Evolutionary conservation across 805 yeast genomes (phyloP).

Genomic region (Saccharomycopsis babjevae): DNA sequence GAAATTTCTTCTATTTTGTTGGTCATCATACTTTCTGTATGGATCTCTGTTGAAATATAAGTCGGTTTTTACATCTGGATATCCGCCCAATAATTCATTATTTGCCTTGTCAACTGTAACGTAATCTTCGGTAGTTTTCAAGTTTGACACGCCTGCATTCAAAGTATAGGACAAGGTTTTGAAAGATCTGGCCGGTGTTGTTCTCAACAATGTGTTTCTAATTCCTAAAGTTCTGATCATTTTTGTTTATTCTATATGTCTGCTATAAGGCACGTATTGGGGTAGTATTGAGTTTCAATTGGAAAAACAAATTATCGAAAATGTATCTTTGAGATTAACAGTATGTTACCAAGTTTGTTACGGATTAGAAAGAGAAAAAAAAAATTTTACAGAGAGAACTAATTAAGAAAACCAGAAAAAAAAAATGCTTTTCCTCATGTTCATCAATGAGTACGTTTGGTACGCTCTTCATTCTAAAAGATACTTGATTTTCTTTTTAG

Average conservation of each 20-base stretch:
- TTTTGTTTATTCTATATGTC: background rate
- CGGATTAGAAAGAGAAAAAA: background rate
- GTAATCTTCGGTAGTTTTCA: background rate
- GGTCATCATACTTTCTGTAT: slow-evolving; percentile 65
- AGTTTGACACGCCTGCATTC: background rate
- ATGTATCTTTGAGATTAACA: too few relatives aligned
- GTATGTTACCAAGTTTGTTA: background rate
- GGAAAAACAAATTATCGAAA: too few relatives aligned
- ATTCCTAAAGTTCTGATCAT: background rate
- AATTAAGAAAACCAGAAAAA: background rate
- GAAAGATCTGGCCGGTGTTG: background rate
- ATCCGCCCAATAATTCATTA: slow-evolving; percentile 31
- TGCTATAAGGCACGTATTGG: too few relatives aligned
- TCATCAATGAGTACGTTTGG: background rate
- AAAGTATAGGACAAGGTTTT: background rate
- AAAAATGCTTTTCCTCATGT: background rate
- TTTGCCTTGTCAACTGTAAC: background rate
- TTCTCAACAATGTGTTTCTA: background rate
- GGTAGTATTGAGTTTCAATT: too few relatives aligned
- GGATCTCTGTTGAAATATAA: slow-evolving; percentile 63
- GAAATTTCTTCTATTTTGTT: slow-evolving; percentile 68
- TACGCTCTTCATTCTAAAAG: background rate
- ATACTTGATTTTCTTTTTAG: background rate
- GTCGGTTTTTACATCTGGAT: slow-evolving; percentile 49
- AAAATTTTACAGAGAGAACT: background rate